phyloP scores from a whole-genome alignment of 352 stramenopile species.

The Globisporangium spiculum region DNA sequence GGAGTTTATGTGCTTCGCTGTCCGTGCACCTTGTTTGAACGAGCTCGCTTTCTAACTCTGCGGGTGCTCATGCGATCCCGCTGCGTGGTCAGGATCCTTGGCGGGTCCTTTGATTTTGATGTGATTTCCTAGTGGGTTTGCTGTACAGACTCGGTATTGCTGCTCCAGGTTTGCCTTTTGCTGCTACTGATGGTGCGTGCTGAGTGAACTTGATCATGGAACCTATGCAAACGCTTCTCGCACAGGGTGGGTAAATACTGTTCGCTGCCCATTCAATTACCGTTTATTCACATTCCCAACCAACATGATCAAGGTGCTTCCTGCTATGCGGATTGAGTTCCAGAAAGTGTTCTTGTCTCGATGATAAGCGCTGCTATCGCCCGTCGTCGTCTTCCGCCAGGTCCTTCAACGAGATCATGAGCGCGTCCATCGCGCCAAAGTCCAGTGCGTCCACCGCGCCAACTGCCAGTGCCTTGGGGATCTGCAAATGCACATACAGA shows the following conservation, averaged over 20 bases:
- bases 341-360: not conserved
- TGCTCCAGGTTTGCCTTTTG: not conserved
- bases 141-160: not conserved
- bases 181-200: not conserved
- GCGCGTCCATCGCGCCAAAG: slow-evolving; percentile 39
- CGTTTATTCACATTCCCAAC: not conserved
- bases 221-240: not conserved
- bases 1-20: too few species aligned
- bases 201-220: not conserved
- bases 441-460: slow-evolving; percentile 30
- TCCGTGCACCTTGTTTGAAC: not conserved
- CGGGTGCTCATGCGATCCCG: not conserved
- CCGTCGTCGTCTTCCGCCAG: slow-evolving; percentile 68
- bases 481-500: slow-evolving; percentile 21
- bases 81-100: not conserved
- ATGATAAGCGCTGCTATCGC: slow-evolving; percentile 43
- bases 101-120: not conserved
- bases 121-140: not conserved
- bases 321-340: not conserved
- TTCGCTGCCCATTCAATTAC: not conserved
- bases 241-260: not conserved
- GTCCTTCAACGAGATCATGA: slow-evolving; percentile 34
- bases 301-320: not conserved
- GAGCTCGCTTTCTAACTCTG: not conserved
- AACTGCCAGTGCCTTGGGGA: slow-evolving; percentile 40